phyloP scores from a whole-genome alignment of 192 early-diverging fungal genomes.

The Backusella luteola region DNA sequence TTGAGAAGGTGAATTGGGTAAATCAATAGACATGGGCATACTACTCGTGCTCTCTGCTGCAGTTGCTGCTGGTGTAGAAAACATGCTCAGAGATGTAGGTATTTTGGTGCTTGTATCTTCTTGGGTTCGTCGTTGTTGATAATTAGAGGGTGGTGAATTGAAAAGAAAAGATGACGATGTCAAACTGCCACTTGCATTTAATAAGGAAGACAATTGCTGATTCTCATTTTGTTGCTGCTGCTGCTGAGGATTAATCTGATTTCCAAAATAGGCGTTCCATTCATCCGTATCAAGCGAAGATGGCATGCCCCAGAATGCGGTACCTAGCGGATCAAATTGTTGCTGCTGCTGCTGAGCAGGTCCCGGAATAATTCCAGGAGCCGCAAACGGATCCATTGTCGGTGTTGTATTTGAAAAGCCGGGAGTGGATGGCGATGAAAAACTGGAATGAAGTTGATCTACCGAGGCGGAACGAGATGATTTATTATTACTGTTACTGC shows the following conservation, averaged over 20 bases:
- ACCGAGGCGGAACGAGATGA: not conserved
- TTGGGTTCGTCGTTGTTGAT: not conserved
- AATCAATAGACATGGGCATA: not conserved
- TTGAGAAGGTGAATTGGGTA: not conserved
- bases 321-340: constrained; percentile 21
- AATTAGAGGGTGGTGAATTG: not conserved
- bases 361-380: constrained; percentile 24
- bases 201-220: not conserved
- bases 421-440: not conserved
- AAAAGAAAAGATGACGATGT: not conserved
- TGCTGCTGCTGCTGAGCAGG: not conserved
- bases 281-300: constrained; percentile 27
- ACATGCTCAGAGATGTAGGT: not conserved
- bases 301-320: constrained; percentile 26
- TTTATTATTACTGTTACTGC: not conserved
- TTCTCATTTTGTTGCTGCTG: not conserved
- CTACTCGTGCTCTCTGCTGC: not conserved
- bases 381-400: constrained; percentile 37
- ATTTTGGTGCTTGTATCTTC: not conserved
- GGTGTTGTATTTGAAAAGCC: not conserved
- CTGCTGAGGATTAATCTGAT: not conserved
- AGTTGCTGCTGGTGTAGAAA: not conserved
- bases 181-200: not conserved
- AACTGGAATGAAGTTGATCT: not conserved
- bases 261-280: constrained; percentile 28